These are phyloP conservation scores for Nothophytophthora sp. DNA, from an alignment of 352 stramenopile genomes.

Conservation along the genomic window DNA sequence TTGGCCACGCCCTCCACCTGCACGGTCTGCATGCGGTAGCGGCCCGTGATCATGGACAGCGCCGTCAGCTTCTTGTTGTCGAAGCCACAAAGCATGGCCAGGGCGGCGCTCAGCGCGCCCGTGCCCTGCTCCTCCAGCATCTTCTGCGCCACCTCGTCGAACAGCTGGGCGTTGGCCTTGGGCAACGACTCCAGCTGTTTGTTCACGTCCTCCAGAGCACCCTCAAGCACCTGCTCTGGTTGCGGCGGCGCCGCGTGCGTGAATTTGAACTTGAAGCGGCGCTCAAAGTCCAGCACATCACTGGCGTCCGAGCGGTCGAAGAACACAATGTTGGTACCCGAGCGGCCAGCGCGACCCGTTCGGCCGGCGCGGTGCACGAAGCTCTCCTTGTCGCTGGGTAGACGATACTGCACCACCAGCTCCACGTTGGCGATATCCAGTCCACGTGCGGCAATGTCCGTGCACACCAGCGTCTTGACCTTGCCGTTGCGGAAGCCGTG, in stretches of 20 bases:
- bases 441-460: slow-evolving; percentile 89
- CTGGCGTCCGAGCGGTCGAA: slow-evolving; percentile 66
- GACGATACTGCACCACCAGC: slow-evolving; percentile 93
- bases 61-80: slow-evolving; percentile 65
- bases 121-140: slow-evolving; percentile 65
- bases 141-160: slow-evolving; percentile 53
- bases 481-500: slow-evolving; percentile 94
- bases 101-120: slow-evolving; percentile 55
- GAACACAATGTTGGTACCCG: slow-evolving; percentile 86
- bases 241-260: slow-evolving; percentile 50
- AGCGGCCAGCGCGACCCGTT: slow-evolving; percentile 86
- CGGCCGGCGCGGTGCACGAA: slow-evolving; percentile 94
- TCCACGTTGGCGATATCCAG: slow-evolving; percentile 91
- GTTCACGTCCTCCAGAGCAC: slow-evolving; percentile 48
- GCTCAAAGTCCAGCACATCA: slow-evolving; percentile 80
- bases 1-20: slow-evolving; percentile 48
- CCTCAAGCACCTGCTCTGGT: slow-evolving; percentile 64
- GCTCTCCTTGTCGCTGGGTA: slow-evolving; percentile 93
- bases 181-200: slow-evolving; percentile 57
- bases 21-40: slow-evolving; percentile 65
- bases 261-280: slow-evolving; percentile 79
- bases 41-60: slow-evolving; percentile 79
- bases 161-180: slow-evolving; percentile 42
- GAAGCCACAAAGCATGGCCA: slow-evolving; percentile 78
- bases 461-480: slow-evolving; percentile 93